Evolutionary conservation across 2,329 filamentous ascomycete species (phyloP), one percentile per base, ranked within the genome.

Genomic region (Penicillium polonicum): DNA sequence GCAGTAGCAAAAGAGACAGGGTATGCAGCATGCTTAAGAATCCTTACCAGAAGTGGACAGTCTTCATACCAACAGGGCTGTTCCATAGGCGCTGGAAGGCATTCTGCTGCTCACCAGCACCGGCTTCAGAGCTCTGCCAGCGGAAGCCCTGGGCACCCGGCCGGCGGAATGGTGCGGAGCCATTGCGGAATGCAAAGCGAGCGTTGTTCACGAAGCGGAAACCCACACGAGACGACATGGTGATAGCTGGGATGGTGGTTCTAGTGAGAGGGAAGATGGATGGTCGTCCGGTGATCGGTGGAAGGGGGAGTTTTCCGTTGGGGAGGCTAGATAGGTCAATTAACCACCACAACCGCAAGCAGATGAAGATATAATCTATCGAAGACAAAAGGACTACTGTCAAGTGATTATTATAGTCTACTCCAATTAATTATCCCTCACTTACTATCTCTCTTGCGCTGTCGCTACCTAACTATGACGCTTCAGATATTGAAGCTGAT

Each of bases 1-100:
- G 5, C 5, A 19, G 29, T 9, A 7, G 12, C 17, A 10, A 23
- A 13, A 13, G 5, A 5, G 15, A 21, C 25, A 36, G 33, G 17
- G 15, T 1, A 33, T n/a, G 5, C 39, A 29, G 17, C 13, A 39
- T 21, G 3, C 1, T n/a, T 6, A 4, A 2, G 23, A 17, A 15
- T 7, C 2, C 67, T 44, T 81, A 93, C 93, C 94, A 99, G 81
- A 99, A 99, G 79, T 99, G 94, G 70, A 99, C 94, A 61, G 94
- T 99, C 88, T 92, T 92, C 68, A 92, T 68, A 51, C 90, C 90
- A 64, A 92, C 78, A 62, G 90, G 89, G 76, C 88, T 91, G 76
- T 91, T 86, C 88, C 88, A 92, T 82, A 95, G 85, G 77, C 87
- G 87, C 81, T 88, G 86, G 76, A 94, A 87, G 52, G 75, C 76